A percentile compares a stretch with the other conserved stretches of the same genome.
phyloP scores from a whole-genome alignment of 75 land plant genomes.

The Sequoiadendron giganteum region DNA sequence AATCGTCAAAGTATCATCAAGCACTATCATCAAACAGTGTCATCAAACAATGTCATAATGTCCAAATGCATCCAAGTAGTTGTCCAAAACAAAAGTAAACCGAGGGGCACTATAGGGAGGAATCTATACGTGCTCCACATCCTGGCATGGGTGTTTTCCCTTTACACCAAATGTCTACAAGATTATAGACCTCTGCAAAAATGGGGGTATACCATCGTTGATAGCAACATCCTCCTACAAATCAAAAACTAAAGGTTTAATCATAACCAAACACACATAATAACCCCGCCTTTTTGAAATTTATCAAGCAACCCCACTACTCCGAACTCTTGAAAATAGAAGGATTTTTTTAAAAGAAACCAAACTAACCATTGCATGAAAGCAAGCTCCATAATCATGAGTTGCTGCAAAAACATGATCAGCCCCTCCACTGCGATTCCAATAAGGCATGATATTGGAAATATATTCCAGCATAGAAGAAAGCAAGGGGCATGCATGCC shows the following conservation, averaged over 20 bases:
- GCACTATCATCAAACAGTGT: too few relatives aligned
- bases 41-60: too few relatives aligned
- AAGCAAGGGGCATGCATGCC: constrained; percentile 59
- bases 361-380: constrained; percentile 73
- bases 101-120: too few relatives aligned
- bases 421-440: constrained; percentile 75
- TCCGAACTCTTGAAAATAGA: too few relatives aligned
- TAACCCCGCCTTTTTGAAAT: neutral
- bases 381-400: constrained; percentile 90
- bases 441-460: constrained; percentile 61
- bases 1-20: too few relatives aligned
- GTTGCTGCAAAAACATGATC: constrained; percentile 94
- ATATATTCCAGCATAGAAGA: constrained; percentile 54
- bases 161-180: constrained; percentile 84
- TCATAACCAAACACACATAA: neutral
- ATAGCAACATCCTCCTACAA: constrained; percentile 69
- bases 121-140: constrained; percentile 69
- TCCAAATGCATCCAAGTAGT: too few relatives aligned
- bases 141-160: constrained; percentile 71
- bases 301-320: too few relatives aligned
- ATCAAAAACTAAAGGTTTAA: neutral
- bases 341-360: neutral
- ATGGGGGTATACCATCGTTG: constrained; percentile 67
- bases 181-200: constrained; percentile 68
- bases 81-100: too few relatives aligned